Conservation (phyloP, 331 rosid genomes). For the Pyracantha coccinea region DNA sequence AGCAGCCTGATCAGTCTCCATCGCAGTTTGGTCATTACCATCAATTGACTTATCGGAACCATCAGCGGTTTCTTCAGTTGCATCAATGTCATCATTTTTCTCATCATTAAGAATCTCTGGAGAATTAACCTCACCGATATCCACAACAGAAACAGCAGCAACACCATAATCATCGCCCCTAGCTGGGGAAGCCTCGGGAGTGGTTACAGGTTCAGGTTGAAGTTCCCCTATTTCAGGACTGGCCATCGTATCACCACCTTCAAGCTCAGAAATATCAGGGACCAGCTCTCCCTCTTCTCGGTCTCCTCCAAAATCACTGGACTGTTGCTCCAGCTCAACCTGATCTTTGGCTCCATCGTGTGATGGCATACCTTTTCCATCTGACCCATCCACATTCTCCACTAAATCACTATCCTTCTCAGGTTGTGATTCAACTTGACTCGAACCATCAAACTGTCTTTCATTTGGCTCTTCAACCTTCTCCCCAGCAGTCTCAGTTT, state of each 20-base stretch:
- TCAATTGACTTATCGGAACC: conserved; percentile 63
- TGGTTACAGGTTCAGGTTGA: conserved; percentile 45
- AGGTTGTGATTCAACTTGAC: conserved; percentile 43
- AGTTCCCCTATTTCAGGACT: conserved; percentile 49
- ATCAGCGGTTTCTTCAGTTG: conserved; percentile 63
- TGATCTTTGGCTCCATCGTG: conserved; percentile 62
- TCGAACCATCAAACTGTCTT: conserved; percentile 24
- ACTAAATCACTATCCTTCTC: conserved; percentile 28
- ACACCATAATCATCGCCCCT: conserved; percentile 55
- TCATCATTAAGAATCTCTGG: conserved; percentile 57
- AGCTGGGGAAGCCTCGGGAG: conserved; percentile 59
- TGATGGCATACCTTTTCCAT: conserved; percentile 30
- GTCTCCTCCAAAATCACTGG: conserved; percentile 40
- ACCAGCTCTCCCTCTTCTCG: conserved; percentile 88
- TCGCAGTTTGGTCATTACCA: conserved; percentile 34
- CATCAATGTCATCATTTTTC: conserved; percentile 59
- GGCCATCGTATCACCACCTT: conserved; percentile 43
- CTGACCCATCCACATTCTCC: conserved; percentile 49
- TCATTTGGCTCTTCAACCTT: conserved; percentile 55
- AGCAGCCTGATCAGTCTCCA: conserved; percentile 51
- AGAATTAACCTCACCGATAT: conserved; percentile 52
- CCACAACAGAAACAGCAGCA: conserved; percentile 19
- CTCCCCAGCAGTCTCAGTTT: conserved; percentile 35
- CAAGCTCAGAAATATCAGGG: conserved; percentile 57
- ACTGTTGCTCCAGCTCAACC: conserved; percentile 48